Evolutionary conservation across 2,329 filamentous ascomycete species (phyloP).

Genomic region (Dothistroma septosporum): DNA sequence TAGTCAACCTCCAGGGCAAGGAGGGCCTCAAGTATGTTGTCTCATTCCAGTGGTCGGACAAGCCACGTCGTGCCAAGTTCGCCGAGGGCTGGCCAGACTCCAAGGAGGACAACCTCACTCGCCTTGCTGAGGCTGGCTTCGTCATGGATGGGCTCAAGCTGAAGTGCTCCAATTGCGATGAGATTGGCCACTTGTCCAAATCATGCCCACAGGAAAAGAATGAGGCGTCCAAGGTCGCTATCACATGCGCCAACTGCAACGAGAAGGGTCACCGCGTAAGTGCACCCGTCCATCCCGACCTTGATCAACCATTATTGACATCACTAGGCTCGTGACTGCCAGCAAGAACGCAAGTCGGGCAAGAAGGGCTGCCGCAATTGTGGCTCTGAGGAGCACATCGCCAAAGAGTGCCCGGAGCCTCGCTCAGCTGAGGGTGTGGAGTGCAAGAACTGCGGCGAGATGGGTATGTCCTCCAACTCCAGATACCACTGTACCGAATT

Average conservation of each 20-base stretch:
- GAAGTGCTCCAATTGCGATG: constrained; percentile 50
- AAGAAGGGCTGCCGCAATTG: constrained; percentile 40
- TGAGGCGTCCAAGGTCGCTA: constrained; percentile 38
- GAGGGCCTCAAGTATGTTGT: constrained; percentile 49
- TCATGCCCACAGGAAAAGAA: constrained; percentile 48
- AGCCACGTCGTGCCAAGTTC: constrained; percentile 46
- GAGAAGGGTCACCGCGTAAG: constrained; percentile 48
- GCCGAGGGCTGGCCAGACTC: constrained; percentile 48
- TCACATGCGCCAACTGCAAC: constrained; percentile 52
- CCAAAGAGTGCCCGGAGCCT: constrained; percentile 61
- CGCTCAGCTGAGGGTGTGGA: constrained; percentile 28
- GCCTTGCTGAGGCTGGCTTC: constrained; percentile 50
- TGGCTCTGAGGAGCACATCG: constrained; percentile 48
- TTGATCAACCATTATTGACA: not conserved
- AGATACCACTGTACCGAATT: not conserved
- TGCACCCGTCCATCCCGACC: not conserved
- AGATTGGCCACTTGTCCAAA: constrained; percentile 42
- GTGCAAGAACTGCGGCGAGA: constrained; percentile 33
- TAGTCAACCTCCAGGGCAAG: constrained; percentile 69
- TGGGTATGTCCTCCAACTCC: constrained; percentile 8
- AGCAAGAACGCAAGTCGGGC: constrained; percentile 54
- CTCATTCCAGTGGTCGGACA: constrained; percentile 46
- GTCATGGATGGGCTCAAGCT: constrained; percentile 48
- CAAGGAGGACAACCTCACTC: constrained; percentile 49
- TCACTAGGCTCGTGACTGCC: constrained; percentile 56